These are phyloP conservation scores for Trichosporon faecale DNA, from an alignment of 1,284 basidiomycete genomes.

Conservation along the genomic window DNA sequence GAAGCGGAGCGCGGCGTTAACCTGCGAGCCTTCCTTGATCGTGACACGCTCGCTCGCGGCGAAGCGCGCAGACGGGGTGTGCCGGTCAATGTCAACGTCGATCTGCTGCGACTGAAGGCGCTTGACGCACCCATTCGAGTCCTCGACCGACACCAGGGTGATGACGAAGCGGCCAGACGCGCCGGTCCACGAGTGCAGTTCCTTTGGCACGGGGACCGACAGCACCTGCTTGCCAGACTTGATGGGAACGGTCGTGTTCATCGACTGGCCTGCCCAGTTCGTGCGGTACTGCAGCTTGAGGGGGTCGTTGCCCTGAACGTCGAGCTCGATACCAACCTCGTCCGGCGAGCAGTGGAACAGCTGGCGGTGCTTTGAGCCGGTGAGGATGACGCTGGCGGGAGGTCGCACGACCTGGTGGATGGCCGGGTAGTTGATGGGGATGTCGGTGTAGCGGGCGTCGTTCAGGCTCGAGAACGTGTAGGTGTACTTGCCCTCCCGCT, in stretches of 20 bases:
- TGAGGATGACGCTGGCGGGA: conserved; percentile 62
- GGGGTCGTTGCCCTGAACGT: conserved; percentile 72
- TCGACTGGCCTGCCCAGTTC: conserved; percentile 56
- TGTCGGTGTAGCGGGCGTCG: conserved; percentile 76
- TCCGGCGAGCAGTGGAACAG: conserved; percentile 56
- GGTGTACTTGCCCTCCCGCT: conserved; percentile 75
- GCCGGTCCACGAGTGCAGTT: conserved; percentile 31
- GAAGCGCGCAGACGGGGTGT: conserved; percentile 85
- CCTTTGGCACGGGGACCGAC: conserved; percentile 36
- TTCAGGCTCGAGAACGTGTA: conserved; percentile 74
- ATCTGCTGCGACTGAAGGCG: conserved; percentile 72
- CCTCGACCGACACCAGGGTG: conserved; percentile 67
- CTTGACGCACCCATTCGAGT: conserved; percentile 82
- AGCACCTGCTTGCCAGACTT: conserved; percentile 55
- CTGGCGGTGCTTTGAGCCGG: conserved; percentile 45
- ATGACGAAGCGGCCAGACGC: conserved; percentile 41
- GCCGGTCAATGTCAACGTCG: conserved; percentile 81
- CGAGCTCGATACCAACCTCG: conserved; percentile 67
- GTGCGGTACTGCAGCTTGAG: conserved; percentile 79
- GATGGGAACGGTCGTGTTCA: conserved; percentile 63
- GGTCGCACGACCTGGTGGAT: conserved; percentile 86
- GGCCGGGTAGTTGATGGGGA: conserved; percentile 66
- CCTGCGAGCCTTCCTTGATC: conserved; percentile 72
- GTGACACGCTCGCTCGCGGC: conserved; percentile 59
- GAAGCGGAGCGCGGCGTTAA: conserved; percentile 71